Conservation (phyloP, 345 rosid genomes). For the Microcos paniculata region DNA sequence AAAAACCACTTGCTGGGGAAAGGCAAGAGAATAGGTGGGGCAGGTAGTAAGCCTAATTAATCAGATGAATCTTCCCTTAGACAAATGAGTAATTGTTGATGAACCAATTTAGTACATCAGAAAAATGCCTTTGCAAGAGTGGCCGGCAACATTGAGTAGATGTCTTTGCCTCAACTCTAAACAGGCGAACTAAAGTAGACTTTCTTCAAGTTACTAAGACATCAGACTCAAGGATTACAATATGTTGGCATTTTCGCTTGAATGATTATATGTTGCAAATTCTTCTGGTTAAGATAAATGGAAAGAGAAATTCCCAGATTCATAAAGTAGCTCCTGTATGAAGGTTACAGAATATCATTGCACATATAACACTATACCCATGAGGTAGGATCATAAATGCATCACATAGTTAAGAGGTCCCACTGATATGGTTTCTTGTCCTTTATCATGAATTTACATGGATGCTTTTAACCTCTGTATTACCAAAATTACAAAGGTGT, state of each 20-base stretch:
- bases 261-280: background rate
- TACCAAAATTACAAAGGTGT: background rate
- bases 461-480: background rate
- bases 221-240: background rate
- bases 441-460: background rate
- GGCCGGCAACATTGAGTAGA: background rate
- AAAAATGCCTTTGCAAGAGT: background rate
- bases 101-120: background rate
- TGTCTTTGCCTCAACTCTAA: background rate
- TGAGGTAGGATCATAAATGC: background rate
- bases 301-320: background rate
- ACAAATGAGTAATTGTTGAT: background rate
- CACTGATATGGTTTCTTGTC: background rate
- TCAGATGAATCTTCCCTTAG: background rate
- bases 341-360: conserved; percentile 5
- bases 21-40: background rate
- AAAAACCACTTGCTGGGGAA: background rate
- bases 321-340: background rate
- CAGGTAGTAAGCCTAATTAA: background rate
- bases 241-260: background rate
- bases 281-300: background rate
- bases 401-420: background rate
- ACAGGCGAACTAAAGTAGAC: background rate
- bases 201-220: conserved; percentile 5
- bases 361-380: background rate